Evolutionary conservation across 495 filamentous ascomycete genomes (phyloP).

Genomic region (Tuber brumale): DNA sequence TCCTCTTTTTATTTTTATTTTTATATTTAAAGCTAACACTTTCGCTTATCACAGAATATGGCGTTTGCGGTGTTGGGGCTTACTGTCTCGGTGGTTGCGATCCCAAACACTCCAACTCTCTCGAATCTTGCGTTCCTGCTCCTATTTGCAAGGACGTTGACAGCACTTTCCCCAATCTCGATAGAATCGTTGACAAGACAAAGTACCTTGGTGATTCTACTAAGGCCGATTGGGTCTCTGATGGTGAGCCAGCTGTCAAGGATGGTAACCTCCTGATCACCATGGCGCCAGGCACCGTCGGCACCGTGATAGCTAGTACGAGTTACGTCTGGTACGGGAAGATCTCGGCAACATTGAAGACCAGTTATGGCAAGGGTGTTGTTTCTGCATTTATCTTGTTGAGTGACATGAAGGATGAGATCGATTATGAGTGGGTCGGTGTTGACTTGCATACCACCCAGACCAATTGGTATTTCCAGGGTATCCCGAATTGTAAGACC

Average conservation of each 20-base stretch:
- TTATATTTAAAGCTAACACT: slow-evolving; percentile 25
- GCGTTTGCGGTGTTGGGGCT: slow-evolving; percentile 79
- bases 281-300: slow-evolving; percentile 72
- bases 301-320: slow-evolving; percentile 81
- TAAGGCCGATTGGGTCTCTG: slow-evolving; percentile 77
- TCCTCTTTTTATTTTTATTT: background rate
- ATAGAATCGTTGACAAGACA: slow-evolving; percentile 60
- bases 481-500: slow-evolving; percentile 81
- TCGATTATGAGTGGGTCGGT: slow-evolving; percentile 93
- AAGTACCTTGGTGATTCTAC: slow-evolving; percentile 79
- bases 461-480: slow-evolving; percentile 96
- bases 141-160: slow-evolving; percentile 70
- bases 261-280: slow-evolving; percentile 67
- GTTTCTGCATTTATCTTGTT: slow-evolving; percentile 94
- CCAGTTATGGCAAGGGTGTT: slow-evolving; percentile 74
- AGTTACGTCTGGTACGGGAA: slow-evolving; percentile 97
- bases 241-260: slow-evolving; percentile 63
- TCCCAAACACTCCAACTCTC: slow-evolving; percentile 65
- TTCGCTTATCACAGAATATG: slow-evolving; percentile 61
- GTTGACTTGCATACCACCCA: slow-evolving; percentile 68
- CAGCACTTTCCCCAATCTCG: slow-evolving; percentile 63
- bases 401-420: slow-evolving; percentile 92
- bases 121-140: slow-evolving; percentile 80
- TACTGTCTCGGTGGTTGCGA: slow-evolving; percentile 97
- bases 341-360: slow-evolving; percentile 78